These are phyloP conservation scores for Hymenoscyphus fraxineus DNA, from an alignment of 2,329 filamentous ascomycete species.

Conservation along the genomic window DNA sequence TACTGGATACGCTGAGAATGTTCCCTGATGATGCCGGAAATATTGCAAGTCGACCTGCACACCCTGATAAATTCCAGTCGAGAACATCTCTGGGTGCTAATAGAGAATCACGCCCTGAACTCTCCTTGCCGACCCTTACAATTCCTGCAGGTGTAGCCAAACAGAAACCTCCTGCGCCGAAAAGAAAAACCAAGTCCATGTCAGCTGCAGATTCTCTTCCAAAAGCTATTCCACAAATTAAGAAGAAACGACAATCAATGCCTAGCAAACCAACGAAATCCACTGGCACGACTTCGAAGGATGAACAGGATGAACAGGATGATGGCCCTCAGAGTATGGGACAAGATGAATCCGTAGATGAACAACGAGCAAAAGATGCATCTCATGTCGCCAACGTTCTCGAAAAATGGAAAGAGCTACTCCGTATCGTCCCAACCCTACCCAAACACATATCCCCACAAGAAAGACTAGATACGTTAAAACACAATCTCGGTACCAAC, in stretches of 20 bases:
- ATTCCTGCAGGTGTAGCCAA: neutral
- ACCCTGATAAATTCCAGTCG: constrained; percentile 17
- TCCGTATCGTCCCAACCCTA: neutral
- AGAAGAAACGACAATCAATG: constrained; percentile 17
- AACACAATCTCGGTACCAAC: neutral
- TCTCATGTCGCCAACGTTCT: neutral
- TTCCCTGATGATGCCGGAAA: constrained; percentile 23
- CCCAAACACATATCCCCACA: neutral
- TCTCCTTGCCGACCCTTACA: neutral
- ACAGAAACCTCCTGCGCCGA: constrained; percentile 8
- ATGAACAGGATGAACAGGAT: neutral
- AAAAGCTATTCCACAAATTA: neutral
- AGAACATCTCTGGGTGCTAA: constrained; percentile 5
- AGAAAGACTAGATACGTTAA: neutral
- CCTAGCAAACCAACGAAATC: constrained; percentile 3
- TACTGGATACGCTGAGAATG: constrained; percentile 27
- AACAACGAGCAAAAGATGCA: neutral
- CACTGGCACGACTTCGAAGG: neutral
- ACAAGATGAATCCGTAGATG: neutral
- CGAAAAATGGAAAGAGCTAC: constrained; percentile 9
- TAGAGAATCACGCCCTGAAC: neutral
- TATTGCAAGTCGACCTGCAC: constrained; percentile 16
- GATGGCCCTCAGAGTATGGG: neutral
- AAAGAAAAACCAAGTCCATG: constrained; percentile 12
- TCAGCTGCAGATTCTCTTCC: neutral